Conservation (phyloP, 225 moss, liverwort and hornwort species). For the Pseudoscleropodium purum region DNA sequence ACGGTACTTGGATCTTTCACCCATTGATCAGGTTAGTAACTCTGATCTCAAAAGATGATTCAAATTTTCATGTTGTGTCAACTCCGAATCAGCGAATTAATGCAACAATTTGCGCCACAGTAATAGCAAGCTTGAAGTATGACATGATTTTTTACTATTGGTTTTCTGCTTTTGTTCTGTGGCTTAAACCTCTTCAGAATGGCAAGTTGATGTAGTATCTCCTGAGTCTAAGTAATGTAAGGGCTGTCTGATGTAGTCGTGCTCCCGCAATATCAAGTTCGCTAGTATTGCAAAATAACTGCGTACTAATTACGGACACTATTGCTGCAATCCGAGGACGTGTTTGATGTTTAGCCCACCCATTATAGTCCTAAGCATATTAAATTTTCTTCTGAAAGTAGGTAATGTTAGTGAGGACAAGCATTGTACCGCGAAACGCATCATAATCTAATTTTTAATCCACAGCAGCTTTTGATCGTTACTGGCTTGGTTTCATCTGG, state of each 20-base stretch:
- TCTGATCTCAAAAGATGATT: not conserved
- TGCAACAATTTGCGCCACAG: not conserved
- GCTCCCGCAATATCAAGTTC: not conserved
- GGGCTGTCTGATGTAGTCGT: not conserved
- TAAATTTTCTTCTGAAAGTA: not conserved
- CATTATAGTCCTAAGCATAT: not conserved
- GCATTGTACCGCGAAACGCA: not conserved
- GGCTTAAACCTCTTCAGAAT: not conserved
- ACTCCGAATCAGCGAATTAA: not conserved
- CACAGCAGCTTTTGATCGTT: not conserved
- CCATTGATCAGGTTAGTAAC: constrained; percentile 72
- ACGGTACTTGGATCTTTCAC: constrained; percentile 77
- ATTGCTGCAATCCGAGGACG: not conserved
- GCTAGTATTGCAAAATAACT: not conserved
- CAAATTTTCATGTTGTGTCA: not conserved
- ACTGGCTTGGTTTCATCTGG: not conserved
- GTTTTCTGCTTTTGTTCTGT: not conserved
- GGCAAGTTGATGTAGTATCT: not conserved
- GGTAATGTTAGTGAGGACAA: not conserved
- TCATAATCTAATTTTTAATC: not conserved
- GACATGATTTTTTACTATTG: not conserved
- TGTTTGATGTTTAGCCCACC: not conserved
- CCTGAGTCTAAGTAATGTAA: not conserved
- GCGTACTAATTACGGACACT: not conserved
- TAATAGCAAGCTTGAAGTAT: not conserved